Conservation (phyloP, 163 green algal genomes). For the Prototheca wickerhamii region DNA sequence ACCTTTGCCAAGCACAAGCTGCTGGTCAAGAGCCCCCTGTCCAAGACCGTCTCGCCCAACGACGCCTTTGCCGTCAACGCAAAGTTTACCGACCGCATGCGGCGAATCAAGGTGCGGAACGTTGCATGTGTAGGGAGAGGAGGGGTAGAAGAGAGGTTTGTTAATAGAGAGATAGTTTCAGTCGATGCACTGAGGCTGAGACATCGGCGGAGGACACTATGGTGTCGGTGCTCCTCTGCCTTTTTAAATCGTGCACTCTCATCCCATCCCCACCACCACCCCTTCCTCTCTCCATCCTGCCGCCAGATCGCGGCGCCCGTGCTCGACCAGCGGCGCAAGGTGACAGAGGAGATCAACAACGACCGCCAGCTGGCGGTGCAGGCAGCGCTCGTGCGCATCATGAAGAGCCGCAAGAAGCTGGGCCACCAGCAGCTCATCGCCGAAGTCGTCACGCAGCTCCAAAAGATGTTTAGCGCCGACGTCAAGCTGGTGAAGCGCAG, state of each 20-base stretch:
- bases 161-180: too few species aligned
- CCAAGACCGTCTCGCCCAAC: slow-evolving; percentile 58
- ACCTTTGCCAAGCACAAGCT: slow-evolving; percentile 92
- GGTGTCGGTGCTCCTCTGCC: too few species aligned
- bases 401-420: slow-evolving; percentile 91
- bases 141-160: too few species aligned
- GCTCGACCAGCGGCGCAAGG: slow-evolving; percentile 90
- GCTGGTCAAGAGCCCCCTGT: slow-evolving; percentile 70
- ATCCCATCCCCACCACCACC: too few species aligned
- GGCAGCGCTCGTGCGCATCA: slow-evolving; percentile 94
- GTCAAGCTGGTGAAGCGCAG: slow-evolving; percentile 96
- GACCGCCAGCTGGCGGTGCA: slow-evolving; percentile 78
- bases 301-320: slow-evolving; percentile 74
- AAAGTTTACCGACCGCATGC: slow-evolving; percentile 85
- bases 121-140: neutral
- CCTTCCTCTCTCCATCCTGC: neutral
- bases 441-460: slow-evolving; percentile 94
- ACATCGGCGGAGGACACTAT: too few species aligned
- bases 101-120: slow-evolving; percentile 72
- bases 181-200: too few species aligned
- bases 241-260: too few species aligned
- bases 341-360: slow-evolving; percentile 93
- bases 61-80: slow-evolving; percentile 90
- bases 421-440: slow-evolving; percentile 80
- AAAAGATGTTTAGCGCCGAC: slow-evolving; percentile 88